Evolutionary conservation across 2,329 filamentous ascomycete genomes (phyloP), one percentile per base, ranked within the genome.

Genomic region (Hypoxylon sp.): DNA sequence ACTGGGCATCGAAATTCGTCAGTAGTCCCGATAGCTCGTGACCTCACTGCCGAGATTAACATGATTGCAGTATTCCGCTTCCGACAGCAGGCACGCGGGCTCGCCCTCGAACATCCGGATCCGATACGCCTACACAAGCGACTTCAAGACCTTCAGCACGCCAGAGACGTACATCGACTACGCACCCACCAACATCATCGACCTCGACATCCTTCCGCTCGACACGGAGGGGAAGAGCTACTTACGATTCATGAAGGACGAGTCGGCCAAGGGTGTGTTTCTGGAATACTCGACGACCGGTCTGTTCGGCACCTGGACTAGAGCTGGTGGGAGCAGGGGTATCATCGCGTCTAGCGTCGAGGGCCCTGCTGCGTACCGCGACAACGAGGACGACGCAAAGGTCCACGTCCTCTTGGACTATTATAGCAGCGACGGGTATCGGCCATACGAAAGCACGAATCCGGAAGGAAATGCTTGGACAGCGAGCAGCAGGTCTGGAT

Each of bases 241-340:
- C 47, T 73, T 81, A 4, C 78, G 82, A 40, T 85, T 84, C 70
- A 73, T 84, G 70, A 84, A 84, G 62, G 80, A 84, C 68, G 81
- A 85, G 66, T 75, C 77, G 1, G 76, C 72, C 2, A 81, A 81
- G 60, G 78, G 75, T 0, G 81, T 85, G 18, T 85, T 81, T 56
- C 74, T 77, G 26, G 81, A 84, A 62, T 75, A 77, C 45, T 78
- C 76, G 3, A 75, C 77, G 0, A 75, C 64, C 0, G 83, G 82
- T 0, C 68, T 85, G 0, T 81, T 83, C 51, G 81, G 82, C 0
- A 78, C 72, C 1, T 84, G 81, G 81, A 79, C 77, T 0, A 72
- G 81, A 0, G 77, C 79, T 0, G 81, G 78, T 1, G 80, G 79
- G 2, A 64, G 67, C 7, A 63, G 54, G 2, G 77, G 78, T 0